Base-by-base conservation (phyloP, 208 protist genomes). In the Acanthamoeba lenticulata region DNA sequence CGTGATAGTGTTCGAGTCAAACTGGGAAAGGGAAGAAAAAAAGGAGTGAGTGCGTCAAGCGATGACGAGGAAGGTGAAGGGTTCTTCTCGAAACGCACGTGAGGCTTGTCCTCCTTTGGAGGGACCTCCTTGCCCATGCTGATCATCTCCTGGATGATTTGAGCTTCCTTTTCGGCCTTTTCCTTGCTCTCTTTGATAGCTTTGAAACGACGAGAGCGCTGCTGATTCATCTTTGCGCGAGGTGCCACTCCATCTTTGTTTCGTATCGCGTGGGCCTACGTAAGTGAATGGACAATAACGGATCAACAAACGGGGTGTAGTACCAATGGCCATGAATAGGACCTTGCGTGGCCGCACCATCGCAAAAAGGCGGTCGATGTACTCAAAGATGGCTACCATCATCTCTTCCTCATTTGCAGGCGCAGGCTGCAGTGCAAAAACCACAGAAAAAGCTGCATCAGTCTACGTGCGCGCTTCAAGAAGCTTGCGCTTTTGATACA, bases 161-260 rank as follows among this genome's bases (percentile, higher is more conserved):
- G 74, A 24, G 55, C 88, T 44, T 95, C 92, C 15, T 90, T 79
- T 9, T 96, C 17, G 2, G 96, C 95, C 95, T 94, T 97, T 97
- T 97, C 99, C 96, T 85, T 96, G 7, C 94, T 95, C 86, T 99
- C 99, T 89, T 99, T 96, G 6, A 98, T 99, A 4, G 99, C 96
- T 44, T 98, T 97, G 96, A 99, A 99, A 47, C 99, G 97, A 34
- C 99, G 97, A 44, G 97, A 97, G 92, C 99, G 97, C 97, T 99
- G 99, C 97, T 99, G 99, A 95, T 99, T 99, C 99, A 99, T 99
- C 94, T 99, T 99, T 77, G 99, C 99, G 29, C 99, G 97, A 47
- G 99, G 99, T 9, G 99, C 99, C n/a, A 99, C 99, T 69, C 99
- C 99, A 96, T 99, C 99, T 52, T 98, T 95, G 92, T 97, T 40